Percentiles rank a stretch among this genome's conserved stretches.
Conservation (phyloP, 2,329 filamentous ascomycete genomes). For the Proliferodiscus dingleyae region DNA sequence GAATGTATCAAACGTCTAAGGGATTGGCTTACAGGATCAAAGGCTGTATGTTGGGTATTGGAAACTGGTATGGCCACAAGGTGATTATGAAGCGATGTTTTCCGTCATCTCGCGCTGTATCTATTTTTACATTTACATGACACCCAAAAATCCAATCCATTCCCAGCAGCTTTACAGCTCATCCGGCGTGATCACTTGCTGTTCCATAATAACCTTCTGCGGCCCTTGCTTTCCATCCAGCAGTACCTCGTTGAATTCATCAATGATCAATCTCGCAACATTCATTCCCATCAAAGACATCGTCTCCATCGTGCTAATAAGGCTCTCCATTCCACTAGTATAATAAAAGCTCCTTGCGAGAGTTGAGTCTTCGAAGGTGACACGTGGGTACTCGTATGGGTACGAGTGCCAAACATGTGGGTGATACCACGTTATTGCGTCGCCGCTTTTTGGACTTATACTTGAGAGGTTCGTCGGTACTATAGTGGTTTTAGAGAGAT, state of each 20-base stretch:
- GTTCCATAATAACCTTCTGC: background rate
- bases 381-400: slow-evolving; percentile 75
- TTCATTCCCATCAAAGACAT: slow-evolving; percentile 88
- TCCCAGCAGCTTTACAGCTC: background rate
- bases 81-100: no score
- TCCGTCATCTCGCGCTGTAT: no score
- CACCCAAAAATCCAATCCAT: no score
- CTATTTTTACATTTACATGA: no score
- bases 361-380: slow-evolving; percentile 79
- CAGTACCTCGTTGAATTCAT: slow-evolving; percentile 45
- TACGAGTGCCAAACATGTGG: slow-evolving; percentile 79
- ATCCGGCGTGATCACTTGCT: background rate
- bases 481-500: slow-evolving; percentile 6
- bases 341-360: slow-evolving; percentile 66
- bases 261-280: slow-evolving; percentile 65
- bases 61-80: no score
- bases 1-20: no score
- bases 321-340: slow-evolving; percentile 77
- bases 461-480: slow-evolving; percentile 23
- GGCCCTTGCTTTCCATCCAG: slow-evolving; percentile 4
- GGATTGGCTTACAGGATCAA: no score
- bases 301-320: slow-evolving; percentile 98
- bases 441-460: slow-evolving; percentile 26
- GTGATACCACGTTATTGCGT: slow-evolving; percentile 73
- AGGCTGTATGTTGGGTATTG: no score